These are phyloP conservation scores for Botrytis byssoidea DNA, from an alignment of 2,329 filamentous ascomycete species.

Conservation along the genomic window DNA sequence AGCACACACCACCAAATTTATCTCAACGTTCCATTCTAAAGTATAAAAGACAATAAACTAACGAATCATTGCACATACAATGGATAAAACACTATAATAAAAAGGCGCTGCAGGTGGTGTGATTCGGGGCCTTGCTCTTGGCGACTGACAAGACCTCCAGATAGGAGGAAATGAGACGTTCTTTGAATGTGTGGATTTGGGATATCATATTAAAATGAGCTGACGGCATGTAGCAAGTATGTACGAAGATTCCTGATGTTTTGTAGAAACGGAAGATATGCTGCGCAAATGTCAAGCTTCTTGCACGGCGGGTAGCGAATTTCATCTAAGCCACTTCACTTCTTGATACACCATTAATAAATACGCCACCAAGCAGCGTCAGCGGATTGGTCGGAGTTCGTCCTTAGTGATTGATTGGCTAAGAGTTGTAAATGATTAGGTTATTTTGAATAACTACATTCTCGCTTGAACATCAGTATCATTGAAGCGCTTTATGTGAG, in stretches of 20 bases:
- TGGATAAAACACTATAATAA: not conserved
- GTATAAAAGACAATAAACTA: not conserved
- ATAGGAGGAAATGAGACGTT: not conserved
- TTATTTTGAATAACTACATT: slow-evolving; percentile 7
- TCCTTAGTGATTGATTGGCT: not conserved
- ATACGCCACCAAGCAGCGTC: not conserved
- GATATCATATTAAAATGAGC: not conserved
- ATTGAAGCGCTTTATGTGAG: not conserved
- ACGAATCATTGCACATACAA: not conserved
- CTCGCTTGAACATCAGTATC: not conserved
- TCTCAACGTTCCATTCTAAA: not conserved
- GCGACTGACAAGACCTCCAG: not conserved
- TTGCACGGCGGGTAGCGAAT: not conserved
- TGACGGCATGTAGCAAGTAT: not conserved
- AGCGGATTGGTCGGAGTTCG: not conserved
- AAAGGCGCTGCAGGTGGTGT: not conserved
- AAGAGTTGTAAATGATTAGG: not conserved
- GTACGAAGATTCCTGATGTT: not conserved
- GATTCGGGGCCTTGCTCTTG: not conserved
- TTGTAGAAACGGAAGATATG: not conserved
- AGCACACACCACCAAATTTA: not conserved
- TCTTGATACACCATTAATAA: not conserved
- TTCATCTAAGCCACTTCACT: not conserved
- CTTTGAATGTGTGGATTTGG: not conserved
- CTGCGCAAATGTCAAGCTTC: not conserved